phyloP scores from a whole-genome alignment of 805 yeast species.

The Candida tallmaniae region DNA sequence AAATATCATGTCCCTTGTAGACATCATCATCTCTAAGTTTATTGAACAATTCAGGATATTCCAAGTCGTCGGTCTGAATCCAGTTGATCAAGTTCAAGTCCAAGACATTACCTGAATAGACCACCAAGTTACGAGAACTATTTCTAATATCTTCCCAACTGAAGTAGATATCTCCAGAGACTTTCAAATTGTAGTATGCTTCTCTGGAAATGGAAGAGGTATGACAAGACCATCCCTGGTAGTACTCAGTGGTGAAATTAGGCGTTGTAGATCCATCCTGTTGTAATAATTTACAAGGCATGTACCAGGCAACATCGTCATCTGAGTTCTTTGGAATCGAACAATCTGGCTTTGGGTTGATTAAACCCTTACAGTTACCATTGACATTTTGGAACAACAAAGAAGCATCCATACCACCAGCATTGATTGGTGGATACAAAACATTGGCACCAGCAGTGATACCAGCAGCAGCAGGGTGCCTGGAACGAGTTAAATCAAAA shows the following conservation, averaged over 20 bases:
- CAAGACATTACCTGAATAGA: conserved; percentile 83
- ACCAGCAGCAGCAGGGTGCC: conserved; percentile 83
- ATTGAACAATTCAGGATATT: conserved; percentile 70
- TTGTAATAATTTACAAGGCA: conserved; percentile 76
- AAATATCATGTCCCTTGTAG: conserved; percentile 76
- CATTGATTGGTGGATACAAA: conserved; percentile 78
- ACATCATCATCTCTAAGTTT: conserved; percentile 49
- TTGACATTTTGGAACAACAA: conserved; percentile 88
- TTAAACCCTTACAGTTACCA: conserved; percentile 79
- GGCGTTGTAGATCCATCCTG: conserved; percentile 71
- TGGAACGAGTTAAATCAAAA: conserved; percentile 62
- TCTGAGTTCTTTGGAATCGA: conserved; percentile 58
- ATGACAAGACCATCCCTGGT: conserved; percentile 90
- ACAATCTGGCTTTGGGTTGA: conserved; percentile 63
- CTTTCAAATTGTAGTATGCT: conserved; percentile 56
- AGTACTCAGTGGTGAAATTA: conserved; percentile 58
- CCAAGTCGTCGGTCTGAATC: conserved; percentile 64
- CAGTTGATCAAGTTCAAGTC: conserved; percentile 76
- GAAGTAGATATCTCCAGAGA: conserved; percentile 73
- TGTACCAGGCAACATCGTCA: conserved; percentile 84
- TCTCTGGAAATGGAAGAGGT: conserved; percentile 66
- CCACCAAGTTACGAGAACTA: conserved; percentile 71
- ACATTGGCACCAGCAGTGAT: conserved; percentile 64
- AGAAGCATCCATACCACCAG: conserved; percentile 84
- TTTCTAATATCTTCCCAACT: conserved; percentile 84